A percentile compares a stretch with the other conserved stretches of the same genome.
Evolutionary conservation across 805 yeast species (phyloP).

Genomic region (Myxozyma nipponensis): DNA sequence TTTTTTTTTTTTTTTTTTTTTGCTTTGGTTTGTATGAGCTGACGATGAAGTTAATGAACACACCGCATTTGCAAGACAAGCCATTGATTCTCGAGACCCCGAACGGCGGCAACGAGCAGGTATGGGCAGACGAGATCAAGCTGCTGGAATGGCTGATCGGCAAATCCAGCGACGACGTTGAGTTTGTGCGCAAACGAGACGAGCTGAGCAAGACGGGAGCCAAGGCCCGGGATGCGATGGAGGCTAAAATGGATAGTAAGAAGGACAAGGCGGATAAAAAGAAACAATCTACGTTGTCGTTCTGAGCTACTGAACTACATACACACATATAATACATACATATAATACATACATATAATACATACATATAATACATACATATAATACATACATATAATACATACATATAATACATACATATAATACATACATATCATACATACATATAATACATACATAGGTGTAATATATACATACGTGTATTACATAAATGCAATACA

Average conservation of each 20-base stretch:
- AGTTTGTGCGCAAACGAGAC: constrained; percentile 47
- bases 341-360: too few relatives aligned
- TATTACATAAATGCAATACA: too few relatives aligned
- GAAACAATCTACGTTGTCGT: constrained; percentile 5
- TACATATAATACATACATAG: too few relatives aligned
- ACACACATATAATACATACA: too few relatives aligned
- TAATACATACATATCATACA: too few relatives aligned
- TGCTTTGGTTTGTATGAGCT: constrained; percentile 1
- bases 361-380: too few relatives aligned
- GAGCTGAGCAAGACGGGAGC: constrained; percentile 59
- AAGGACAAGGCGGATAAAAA: constrained; percentile 4
- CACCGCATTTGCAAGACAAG: constrained; percentile 53
- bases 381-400: too few relatives aligned
- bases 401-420: too few relatives aligned
- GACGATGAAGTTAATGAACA: constrained; percentile 55
- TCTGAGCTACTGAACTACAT: too few relatives aligned
- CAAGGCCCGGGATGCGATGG: constrained; percentile 47
- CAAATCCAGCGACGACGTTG: constrained; percentile 50
- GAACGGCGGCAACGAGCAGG: constrained; percentile 43
- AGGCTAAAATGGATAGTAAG: constrained; percentile 1
- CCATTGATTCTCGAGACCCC: constrained; percentile 92
- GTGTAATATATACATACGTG: too few relatives aligned
- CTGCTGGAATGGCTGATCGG: constrained; percentile 77
- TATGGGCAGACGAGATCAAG: constrained; percentile 45
- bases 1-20: not conserved